Percentiles rank a stretch among this genome's conserved stretches.
phyloP scores from a whole-genome alignment of 192 early-diverging fungal genomes.

The Funneliformis geosporum region DNA sequence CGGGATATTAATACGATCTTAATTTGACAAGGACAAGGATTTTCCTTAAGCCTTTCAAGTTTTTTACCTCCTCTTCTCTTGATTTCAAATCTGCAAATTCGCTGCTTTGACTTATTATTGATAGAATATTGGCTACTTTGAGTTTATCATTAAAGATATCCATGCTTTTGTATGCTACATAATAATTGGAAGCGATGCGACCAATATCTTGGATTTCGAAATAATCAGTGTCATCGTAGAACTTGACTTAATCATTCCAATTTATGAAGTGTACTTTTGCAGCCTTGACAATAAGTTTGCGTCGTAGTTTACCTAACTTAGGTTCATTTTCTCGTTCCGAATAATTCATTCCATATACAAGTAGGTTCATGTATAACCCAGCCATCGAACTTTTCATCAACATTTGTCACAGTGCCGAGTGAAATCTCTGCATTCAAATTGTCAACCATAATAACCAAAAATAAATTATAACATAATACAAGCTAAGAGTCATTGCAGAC shows the following conservation, averaged over 20 bases:
- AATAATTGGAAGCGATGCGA: slow-evolving; percentile 90
- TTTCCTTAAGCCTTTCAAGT: slow-evolving; percentile 66
- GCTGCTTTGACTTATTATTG: slow-evolving; percentile 83
- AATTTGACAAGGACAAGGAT: slow-evolving; percentile 81
- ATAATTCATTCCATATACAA: slow-evolving; percentile 87
- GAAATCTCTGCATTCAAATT: slow-evolving; percentile 98
- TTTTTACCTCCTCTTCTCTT: slow-evolving; percentile 89
- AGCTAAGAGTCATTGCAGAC: slow-evolving; percentile 74
- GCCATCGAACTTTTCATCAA: slow-evolving; percentile 96
- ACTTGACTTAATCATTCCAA: slow-evolving; percentile 98
- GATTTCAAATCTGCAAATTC: slow-evolving; percentile 95
- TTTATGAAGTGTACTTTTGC: slow-evolving; percentile 71
- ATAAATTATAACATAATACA: not conserved
- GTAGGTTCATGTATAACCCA: slow-evolving; percentile 97
- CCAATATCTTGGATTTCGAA: slow-evolving; percentile 90
- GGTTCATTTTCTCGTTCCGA: slow-evolving; percentile 79
- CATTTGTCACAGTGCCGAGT: slow-evolving; percentile 91
- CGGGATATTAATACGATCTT: slow-evolving; percentile 52
- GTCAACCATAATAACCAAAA: slow-evolving; percentile 60
- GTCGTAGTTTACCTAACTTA: slow-evolving; percentile 72
- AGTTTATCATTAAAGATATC: slow-evolving; percentile 86
- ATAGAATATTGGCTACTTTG: slow-evolving; percentile 87
- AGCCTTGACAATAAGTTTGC: slow-evolving; percentile 78
- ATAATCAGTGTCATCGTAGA: slow-evolving; percentile 78
- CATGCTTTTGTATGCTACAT: slow-evolving; percentile 85